Base-by-base conservation (phyloP, 2,329 filamentous ascomycete genomes). In the Nothomitra cinnamomea region DNA sequence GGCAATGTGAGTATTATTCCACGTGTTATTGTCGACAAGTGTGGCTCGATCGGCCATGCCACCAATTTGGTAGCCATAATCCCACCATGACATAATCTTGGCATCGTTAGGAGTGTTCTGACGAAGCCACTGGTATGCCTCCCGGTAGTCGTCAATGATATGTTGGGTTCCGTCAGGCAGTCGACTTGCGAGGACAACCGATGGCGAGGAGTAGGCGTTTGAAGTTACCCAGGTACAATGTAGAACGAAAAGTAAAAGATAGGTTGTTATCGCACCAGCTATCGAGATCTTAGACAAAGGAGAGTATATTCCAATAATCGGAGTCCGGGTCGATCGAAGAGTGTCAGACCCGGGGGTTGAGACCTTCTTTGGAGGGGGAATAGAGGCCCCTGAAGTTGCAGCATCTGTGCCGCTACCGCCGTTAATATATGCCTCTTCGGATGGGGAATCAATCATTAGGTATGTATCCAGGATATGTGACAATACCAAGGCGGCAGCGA, bases 11-110 rank as follows among this genome's bases (percentile, higher is more conserved):
- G 92, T 98, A 74, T 98, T 98, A 76, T 98, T 98, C 92, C 92
- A 98, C 1, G 92, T 98, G 73, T 98, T 98, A 76, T 98, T 98
- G 74, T 98, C 92, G 35, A 98, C 92, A 35, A 98, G 76, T 1
- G 92, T 98, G 35, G 92, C 92, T 53, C 92, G 80, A 68, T 98
- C 92, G 51, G 92, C 92, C 92, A 98, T 98, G 60, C 92, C 92
- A 72, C 92, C 92, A 68, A 98, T 98, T 72, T 98, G 92, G 73
- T 98, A 98, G 59, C 92, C 92, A 64, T 98, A 98, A 67, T 98
- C 92, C 92, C 92, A 98, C 92, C 92, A 98, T 1, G 89, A 92
- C 90, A 96, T 96, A 66, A 98, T 85, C 77, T 96, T 98, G 65
- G 94, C 89, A 62, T 95, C 86, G 60, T 90, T 79, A 56, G 83